Conservation (phyloP, 1,284 basidiomycete species). For the Naganishia cerealis region DNA sequence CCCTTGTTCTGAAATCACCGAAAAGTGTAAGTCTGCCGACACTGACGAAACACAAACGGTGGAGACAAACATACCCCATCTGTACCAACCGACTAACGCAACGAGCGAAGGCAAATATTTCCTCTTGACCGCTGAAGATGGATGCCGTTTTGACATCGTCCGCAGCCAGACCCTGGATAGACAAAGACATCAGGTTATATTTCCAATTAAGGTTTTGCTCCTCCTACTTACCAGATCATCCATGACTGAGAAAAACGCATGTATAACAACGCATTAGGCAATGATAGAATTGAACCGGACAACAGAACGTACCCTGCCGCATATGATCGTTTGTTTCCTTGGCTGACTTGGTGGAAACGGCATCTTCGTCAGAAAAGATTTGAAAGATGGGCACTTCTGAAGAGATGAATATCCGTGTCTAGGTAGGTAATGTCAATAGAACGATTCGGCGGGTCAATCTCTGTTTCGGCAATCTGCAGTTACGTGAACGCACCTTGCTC, state of each 20-base stretch:
- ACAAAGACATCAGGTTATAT: slow-evolving; percentile 19
- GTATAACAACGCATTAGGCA: background rate
- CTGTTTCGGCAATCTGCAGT: background rate
- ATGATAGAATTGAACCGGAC: background rate
- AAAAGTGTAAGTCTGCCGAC: background rate
- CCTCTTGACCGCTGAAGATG: slow-evolving; percentile 90
- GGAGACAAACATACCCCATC: slow-evolving; percentile 63
- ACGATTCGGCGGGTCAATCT: background rate
- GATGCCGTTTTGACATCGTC: slow-evolving; percentile 75
- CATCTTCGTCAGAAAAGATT: slow-evolving; percentile 74
- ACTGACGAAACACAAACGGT: background rate
- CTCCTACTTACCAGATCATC: slow-evolving; percentile 72
- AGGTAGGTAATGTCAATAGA: slow-evolving; percentile 19
- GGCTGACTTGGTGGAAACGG: slow-evolving; percentile 47
- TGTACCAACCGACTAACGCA: slow-evolving; percentile 86
- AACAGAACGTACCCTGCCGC: slow-evolving; percentile 58
- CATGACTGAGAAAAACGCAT: slow-evolving; percentile 61
- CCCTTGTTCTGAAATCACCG: slow-evolving; percentile 9
- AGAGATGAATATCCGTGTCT: slow-evolving; percentile 85
- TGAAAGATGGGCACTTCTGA: slow-evolving; percentile 85
- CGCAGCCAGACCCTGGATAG: slow-evolving; percentile 67
- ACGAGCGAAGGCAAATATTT: slow-evolving; percentile 89
- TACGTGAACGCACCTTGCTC: slow-evolving; percentile 63
- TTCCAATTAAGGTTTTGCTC: slow-evolving; percentile 16
- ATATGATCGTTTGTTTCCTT: slow-evolving; percentile 70